Base-by-base conservation (phyloP, 768 basidiomycete genomes). In the Termitomyces titanicus region DNA sequence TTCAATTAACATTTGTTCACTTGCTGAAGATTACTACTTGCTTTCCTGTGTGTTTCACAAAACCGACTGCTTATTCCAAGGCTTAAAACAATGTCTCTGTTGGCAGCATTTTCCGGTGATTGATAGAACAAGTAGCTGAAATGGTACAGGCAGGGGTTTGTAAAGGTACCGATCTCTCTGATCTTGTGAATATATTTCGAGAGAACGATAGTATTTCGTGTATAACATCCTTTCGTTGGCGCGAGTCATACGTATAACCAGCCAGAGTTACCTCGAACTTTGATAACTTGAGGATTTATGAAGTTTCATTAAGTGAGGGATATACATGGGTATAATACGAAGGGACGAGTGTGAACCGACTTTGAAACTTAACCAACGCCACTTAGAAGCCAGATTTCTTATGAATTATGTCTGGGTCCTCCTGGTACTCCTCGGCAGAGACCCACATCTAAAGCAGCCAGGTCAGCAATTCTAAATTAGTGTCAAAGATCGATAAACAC, bases 391-490 rank as follows among this genome's bases (percentile, higher is more conserved):
- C 91, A 54, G 89, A 81, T 73, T 96, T 96, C 74, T 92, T 95
- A 73, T 97, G 95, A 66, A 98, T 98, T 65, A 98, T 91, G 66
- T 98, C 95, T 52, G 96, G 95, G 73, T 98, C 96, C 72, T 99
- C 96, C 72, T 97, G 94, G 68, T 98, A 98, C 73, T 98, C 97
- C 72, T 99, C 96, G 37, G 95, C 94, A 44, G 94, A 95, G 48
- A 99, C 93, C 96, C 97, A 99, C 96, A 99, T 98, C 94, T 97
- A 54, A 17, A 53, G 35, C 51, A 29, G 46, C 25, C 29, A 60
- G 39, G 45, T 52, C 54, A 56, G 56, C 47, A 54, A 61, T 20
- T 48, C 29, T 53, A 51, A 25, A 51, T 61, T 53, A 39, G 45
- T 48, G 49, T 25, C 45, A 27, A 50, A 33, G 25, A 49, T 13